Evolutionary conservation across 768 basidiomycete species (phyloP), one percentile per base, ranked within the genome.

Genomic region (Lactarius tabidus): DNA sequence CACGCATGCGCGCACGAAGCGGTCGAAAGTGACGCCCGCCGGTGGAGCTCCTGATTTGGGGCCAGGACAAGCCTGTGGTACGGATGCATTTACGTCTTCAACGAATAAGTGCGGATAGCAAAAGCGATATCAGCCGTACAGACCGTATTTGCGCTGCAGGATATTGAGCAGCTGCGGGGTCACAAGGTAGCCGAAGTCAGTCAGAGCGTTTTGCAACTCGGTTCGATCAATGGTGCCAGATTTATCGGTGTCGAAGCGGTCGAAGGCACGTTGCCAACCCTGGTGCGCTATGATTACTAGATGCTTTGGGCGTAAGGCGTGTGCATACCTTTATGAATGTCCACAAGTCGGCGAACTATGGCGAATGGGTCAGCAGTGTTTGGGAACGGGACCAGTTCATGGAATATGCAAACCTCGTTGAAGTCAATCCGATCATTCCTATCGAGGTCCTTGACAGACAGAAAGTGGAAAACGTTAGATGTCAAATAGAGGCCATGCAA

Each of bases 231-330:
- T 93, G 36, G 85, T 81, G 31, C 91, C 93, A 14, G 89, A 90
- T 59, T 81, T 83, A 73, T 94, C 93, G 20, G 84, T 79, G 76
- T 94, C 92, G 69, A 93, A 93, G 75, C 89, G 88, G 55, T 79
- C 82, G 80, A 92, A 93, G 62, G 90, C 86, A 60, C 84, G 84
- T 77, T 91, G 89, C 91, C 91, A 93, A 74, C 92, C 90, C 83
- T 85, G 26, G 6, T 1, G 57, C 9, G 31, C 45, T 6, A 31
- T n/a, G n/a, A n/a, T 56, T 6, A 20, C 36, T 17, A 41, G 18
- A 65, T n/a, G 6, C 10, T 61, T 29, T 35, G n/a, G 18, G 36
- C 36, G 35, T 36, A 8, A 15, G 43, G 43, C 43, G 60, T 0
- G 5, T 26, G 55, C 72, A 38, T 58, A 78, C 84, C 77, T 88